Percentiles rank a stretch among this genome's conserved stretches.
These are phyloP conservation scores for Zizania palustris DNA, from an alignment of 202 grass and related monocot genomes.

Conservation along the genomic window DNA sequence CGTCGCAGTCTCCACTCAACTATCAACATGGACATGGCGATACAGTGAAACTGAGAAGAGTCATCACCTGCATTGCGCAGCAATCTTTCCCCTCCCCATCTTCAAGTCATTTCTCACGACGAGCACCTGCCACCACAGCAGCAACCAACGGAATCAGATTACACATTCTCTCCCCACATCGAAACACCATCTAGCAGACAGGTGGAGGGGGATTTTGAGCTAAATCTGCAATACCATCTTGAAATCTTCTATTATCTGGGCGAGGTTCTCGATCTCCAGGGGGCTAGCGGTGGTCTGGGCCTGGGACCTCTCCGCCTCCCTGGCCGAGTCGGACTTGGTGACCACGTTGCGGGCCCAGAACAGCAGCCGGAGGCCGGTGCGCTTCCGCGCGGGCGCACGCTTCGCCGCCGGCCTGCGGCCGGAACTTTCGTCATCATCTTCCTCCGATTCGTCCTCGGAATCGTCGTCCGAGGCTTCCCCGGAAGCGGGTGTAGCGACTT, in stretches of 20 bases:
- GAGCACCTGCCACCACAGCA: conserved; percentile 57
- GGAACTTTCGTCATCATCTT: conserved; percentile 64
- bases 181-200: not conserved
- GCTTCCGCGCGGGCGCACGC: conserved; percentile 36
- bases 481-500: not conserved
- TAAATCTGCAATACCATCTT: conserved; percentile 65
- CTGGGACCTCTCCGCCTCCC: conserved; percentile 34
- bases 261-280: conserved; percentile 83
- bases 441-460: conserved; percentile 53
- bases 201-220: not conserved
- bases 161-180: not conserved
- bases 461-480: conserved; percentile 32
- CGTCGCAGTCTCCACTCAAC: not conserved
- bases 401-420: conserved; percentile 26
- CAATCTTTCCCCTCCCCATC: conserved; percentile 99
- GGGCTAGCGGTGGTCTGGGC: conserved; percentile 35
- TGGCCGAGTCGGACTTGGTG: conserved; percentile 51
- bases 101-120: conserved; percentile 96
- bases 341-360: conserved; percentile 59
- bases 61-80: conserved; percentile 87
- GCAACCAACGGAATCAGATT: not conserved
- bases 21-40: not conserved
- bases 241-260: conserved; percentile 87
- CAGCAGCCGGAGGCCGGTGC: conserved; percentile 51
- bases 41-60: not conserved